Percentiles rank a stretch among this genome's conserved stretches.
Conservation (phyloP, 1,139 yeast genomes). For the Spathaspora sp. region DNA sequence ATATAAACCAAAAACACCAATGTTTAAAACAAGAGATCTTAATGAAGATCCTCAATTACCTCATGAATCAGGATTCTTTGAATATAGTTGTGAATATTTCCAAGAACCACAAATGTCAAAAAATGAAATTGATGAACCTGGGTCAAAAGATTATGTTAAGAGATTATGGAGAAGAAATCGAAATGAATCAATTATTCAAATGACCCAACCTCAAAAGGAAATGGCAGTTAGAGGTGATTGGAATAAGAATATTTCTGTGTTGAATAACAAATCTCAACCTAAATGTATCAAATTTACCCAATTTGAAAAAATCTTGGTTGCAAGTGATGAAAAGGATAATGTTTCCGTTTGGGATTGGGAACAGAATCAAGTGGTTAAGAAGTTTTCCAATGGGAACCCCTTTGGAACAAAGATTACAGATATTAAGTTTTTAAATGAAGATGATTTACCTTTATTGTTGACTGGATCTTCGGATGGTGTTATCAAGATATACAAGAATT, state of each 20-base stretch:
- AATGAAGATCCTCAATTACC: constrained; percentile 52
- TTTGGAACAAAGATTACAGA: constrained; percentile 88
- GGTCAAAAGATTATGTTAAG: constrained; percentile 80
- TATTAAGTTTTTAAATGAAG: constrained; percentile 83
- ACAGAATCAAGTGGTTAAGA: constrained; percentile 51
- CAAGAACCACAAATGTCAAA: constrained; percentile 95
- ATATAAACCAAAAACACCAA: constrained; percentile 50
- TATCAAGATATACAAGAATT: constrained; percentile 78
- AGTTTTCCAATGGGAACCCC: constrained; percentile 83
- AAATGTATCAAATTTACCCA: constrained; percentile 79
- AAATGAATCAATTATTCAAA: constrained; percentile 81
- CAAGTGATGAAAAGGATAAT: constrained; percentile 83
- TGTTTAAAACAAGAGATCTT: constrained; percentile 44
- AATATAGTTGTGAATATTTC: constrained; percentile 87
- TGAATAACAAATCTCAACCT: constrained; percentile 81
- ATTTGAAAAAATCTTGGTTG: constrained; percentile 80
- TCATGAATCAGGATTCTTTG: constrained; percentile 73
- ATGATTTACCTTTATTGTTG: constrained; percentile 79
- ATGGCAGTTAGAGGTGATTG: constrained; percentile 84
- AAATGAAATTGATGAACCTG: constrained; percentile 88
- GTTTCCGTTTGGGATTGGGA: constrained; percentile 92
- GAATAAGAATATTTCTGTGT: constrained; percentile 60
- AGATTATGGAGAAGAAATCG: constrained; percentile 88
- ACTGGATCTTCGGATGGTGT: constrained; percentile 95
- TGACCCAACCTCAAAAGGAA: constrained; percentile 87